Evolutionary conservation across 441 rosid genomes (phyloP), one percentile per base, ranked within the genome.

Genomic region (Codiaeum variegatum): DNA sequence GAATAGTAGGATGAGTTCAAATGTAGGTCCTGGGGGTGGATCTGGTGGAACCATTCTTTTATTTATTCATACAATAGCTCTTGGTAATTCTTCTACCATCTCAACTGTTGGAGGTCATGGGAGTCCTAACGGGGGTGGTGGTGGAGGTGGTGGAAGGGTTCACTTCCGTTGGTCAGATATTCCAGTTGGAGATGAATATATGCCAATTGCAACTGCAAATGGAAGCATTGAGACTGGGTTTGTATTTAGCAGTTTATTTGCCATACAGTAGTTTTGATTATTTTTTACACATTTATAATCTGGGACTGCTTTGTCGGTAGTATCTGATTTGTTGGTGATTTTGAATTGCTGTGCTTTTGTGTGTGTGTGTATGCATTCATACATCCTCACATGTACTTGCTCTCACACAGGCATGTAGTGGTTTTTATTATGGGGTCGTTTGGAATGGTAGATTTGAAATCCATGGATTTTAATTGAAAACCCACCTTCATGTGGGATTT

Each of bases 141-240:
- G 97, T 38, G 98, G 98, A 55, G 94, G 98, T 67, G 98, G 98
- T 78, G 98, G 98, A 47, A 87, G 98, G 76, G 80, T 93, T 81
- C 98, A 93, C 84, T 89, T 93, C 77, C 96, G 91, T 76, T 93
- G 97, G 98, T 80, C 96, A 68, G 82, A 87, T 77, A 85, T 93
- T 80, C 90, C 93, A 29, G 85, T 84, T 47, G 96, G 94, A 68
- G 93, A 93, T 81, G 88, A 82, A 62, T 93, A 93, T 81, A 80
- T 81, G 60, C 96, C 92, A 62, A 60, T 93, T 69, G 98, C 98
- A 69, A 88, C 81, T 76, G 93, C 89, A 38, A 84, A 82, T 74
- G 98, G 98, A 82, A 87, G 82, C 84, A 85, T 93, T 75, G 81
- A 69, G 65, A 82, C 86, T 51, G 78, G 93, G 98, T 93, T 72